phyloP scores from a whole-genome alignment of 1,284 basidiomycete species.

The Ceratobasidium sp. region DNA sequence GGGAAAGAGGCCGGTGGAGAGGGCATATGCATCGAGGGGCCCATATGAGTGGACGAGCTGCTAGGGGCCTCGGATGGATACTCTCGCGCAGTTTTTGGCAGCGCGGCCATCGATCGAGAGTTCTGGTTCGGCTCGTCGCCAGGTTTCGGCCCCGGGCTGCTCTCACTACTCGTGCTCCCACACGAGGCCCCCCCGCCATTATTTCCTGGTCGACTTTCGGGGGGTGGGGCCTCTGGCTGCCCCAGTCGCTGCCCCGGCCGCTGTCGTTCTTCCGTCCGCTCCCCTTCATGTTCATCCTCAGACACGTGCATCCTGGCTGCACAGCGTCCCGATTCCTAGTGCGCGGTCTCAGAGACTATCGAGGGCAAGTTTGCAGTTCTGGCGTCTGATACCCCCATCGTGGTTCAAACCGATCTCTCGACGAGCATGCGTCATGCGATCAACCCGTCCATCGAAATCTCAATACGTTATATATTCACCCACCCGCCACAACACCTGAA shows the following conservation, averaged over 20 bases:
- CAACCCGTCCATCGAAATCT: conserved; percentile 26
- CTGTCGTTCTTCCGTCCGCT: too few species aligned
- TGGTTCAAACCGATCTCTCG: conserved; percentile 39
- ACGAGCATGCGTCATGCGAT: conserved; percentile 30
- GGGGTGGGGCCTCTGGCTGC: conserved; percentile 2
- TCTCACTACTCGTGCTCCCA: not conserved
- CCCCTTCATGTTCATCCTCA: too few species aligned
- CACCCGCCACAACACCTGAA: conserved; percentile 7
- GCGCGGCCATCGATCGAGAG: conserved; percentile 34
- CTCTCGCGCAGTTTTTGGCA: conserved; percentile 24
- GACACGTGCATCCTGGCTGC: too few species aligned
- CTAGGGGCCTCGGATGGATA: conserved; percentile 24
- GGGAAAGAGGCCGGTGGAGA: not conserved
- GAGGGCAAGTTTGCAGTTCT: conserved; percentile 6
- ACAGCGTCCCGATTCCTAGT: too few species aligned
- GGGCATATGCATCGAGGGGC: not conserved
- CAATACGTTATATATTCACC: conserved; percentile 1
- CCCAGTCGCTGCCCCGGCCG: too few species aligned
- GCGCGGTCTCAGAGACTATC: not conserved
- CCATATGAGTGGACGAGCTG: conserved; percentile 3
- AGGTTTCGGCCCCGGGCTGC: conserved; percentile 7
- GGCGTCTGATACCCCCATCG: conserved; percentile 38
- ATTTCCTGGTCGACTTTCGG: not conserved
- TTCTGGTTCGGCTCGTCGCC: not conserved
- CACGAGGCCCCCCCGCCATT: not conserved